Conservation (phyloP, 805 yeast genomes). For the Schwanniomyces occidentalis region DNA sequence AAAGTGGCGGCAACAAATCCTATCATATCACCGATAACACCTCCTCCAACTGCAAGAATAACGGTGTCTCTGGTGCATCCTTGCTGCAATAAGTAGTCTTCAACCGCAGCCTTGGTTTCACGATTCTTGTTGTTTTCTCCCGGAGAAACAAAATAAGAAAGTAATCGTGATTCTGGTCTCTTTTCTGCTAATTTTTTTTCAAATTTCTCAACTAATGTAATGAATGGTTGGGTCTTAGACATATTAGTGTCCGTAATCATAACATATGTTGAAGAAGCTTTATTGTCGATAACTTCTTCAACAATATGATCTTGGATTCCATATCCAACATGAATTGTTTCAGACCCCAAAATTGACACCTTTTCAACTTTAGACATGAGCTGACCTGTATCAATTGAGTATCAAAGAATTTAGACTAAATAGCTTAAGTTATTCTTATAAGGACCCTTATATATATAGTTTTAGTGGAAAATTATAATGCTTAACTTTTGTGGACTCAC, state of each 20-base stretch:
- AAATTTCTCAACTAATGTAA: slow-evolving; percentile 46
- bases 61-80: slow-evolving; percentile 97
- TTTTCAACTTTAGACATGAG: slow-evolving; percentile 37
- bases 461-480: too few species aligned
- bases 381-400: too few species aligned
- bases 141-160: slow-evolving; percentile 78
- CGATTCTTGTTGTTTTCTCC: slow-evolving; percentile 92
- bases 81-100: slow-evolving; percentile 76
- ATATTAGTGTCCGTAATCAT: slow-evolving; percentile 85
- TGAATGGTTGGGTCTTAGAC: slow-evolving; percentile 61
- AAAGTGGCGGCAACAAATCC: slow-evolving; percentile 99
- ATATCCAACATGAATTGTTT: slow-evolving; percentile 88
- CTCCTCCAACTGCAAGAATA: slow-evolving; percentile 94
- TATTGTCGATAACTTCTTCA: slow-evolving; percentile 55
- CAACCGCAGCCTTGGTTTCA: slow-evolving; percentile 87
- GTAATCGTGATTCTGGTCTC: slow-evolving; percentile 61
- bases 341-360: slow-evolving; percentile 78
- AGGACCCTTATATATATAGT: too few species aligned
- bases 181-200: slow-evolving; percentile 28
- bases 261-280: slow-evolving; percentile 89
- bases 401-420: too few species aligned
- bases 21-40: slow-evolving; percentile 98
- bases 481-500: too few species aligned
- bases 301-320: slow-evolving; percentile 75
- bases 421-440: too few species aligned